phyloP scores from a whole-genome alignment of 768 basidiomycete species.

The Pleurotus tuber-regium region DNA sequence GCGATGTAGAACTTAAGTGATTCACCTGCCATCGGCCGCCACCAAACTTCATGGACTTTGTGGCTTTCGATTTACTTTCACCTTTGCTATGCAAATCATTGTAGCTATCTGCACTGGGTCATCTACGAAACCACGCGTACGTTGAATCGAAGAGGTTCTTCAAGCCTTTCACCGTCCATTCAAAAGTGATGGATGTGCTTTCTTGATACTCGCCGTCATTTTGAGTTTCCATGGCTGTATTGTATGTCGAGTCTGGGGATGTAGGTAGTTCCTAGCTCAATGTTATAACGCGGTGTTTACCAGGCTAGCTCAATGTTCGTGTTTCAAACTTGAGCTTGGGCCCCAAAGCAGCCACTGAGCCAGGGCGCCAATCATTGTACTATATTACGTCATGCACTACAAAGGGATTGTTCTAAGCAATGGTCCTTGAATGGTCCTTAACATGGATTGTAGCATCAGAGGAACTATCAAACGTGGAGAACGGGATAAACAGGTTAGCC shows the following conservation, averaged over 20 bases:
- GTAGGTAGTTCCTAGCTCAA: too few relatives aligned
- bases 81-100: constrained; percentile 42
- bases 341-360: too few relatives aligned
- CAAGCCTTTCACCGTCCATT: constrained; percentile 76
- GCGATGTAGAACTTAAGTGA: neutral
- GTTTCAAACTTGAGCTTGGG: too few relatives aligned
- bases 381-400: neutral
- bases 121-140: neutral
- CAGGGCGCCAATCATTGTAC: neutral
- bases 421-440: neutral
- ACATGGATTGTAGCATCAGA: too few relatives aligned
- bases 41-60: constrained; percentile 74
- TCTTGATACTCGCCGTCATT: constrained; percentile 39
- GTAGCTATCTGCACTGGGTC: neutral
- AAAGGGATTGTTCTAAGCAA: neutral
- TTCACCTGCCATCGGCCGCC: constrained; percentile 73
- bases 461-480: neutral
- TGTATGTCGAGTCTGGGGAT: too few relatives aligned
- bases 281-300: too few relatives aligned
- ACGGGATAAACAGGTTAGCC: constrained; percentile 16
- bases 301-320: too few relatives aligned
- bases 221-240: constrained; percentile 3
- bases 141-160: constrained; percentile 75
- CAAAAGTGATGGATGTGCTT: constrained; percentile 57
- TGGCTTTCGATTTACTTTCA: constrained; percentile 75